Evolutionary conservation across 2,329 filamentous ascomycete species (phyloP).

Genomic region (Penicillium expansum): DNA sequence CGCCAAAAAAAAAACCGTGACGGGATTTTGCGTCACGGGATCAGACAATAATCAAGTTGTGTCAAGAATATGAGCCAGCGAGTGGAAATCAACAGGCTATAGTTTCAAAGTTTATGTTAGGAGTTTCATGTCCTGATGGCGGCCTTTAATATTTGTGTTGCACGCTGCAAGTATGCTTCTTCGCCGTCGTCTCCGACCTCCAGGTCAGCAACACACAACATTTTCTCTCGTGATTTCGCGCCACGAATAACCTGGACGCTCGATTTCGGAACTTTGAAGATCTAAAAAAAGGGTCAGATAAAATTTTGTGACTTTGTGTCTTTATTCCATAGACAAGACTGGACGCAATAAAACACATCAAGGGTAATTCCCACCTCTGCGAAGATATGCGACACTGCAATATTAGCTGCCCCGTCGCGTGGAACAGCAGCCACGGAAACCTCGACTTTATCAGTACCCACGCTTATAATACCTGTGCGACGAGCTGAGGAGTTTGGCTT

Average conservation of each 20-base stretch:
- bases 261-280: conserved; percentile 61
- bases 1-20: conserved; percentile 7
- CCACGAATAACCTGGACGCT: conserved; percentile 62
- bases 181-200: conserved; percentile 33
- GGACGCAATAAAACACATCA: neutral
- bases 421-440: conserved; percentile 65
- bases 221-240: conserved; percentile 64
- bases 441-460: conserved; percentile 59
- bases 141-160: conserved; percentile 18
- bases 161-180: conserved; percentile 26
- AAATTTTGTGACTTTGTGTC: neutral
- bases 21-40: conserved; percentile 21
- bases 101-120: neutral
- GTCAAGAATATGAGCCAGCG: neutral
- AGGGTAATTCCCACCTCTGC: conserved; percentile 50
- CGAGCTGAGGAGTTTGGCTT: conserved; percentile 63
- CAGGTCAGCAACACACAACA: conserved; percentile 41
- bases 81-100: neutral
- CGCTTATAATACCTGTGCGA: conserved; percentile 58
- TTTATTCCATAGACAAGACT: neutral
- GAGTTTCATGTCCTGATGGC: conserved; percentile 13
- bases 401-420: conserved; percentile 67
- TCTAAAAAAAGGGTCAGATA: conserved; percentile 36
- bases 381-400: conserved; percentile 61
- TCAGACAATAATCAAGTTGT: neutral